Base-by-base conservation (phyloP, 768 basidiomycete genomes). In the Leccinum variicolor region DNA sequence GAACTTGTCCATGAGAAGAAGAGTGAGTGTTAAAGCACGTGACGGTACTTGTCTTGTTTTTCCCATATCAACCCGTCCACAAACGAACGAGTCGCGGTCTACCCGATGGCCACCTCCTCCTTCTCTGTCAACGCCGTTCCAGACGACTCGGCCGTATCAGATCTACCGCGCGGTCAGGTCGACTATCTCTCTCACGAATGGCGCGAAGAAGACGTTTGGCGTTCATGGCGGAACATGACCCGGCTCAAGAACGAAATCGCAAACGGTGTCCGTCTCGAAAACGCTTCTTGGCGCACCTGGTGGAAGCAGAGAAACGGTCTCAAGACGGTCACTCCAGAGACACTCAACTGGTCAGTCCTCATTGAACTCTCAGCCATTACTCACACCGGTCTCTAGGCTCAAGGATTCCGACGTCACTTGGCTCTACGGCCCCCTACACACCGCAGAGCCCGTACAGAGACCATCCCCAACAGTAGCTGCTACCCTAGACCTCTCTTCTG, bases 401-500 rank as follows among this genome's bases (percentile, higher is more conserved):
- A 99, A 99, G 74, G 96, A 99, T 74, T 94, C 92, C 6, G 96
- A 99, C 71, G 96, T 98, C 41, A 99, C 97, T 2, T 99, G 96
- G 96, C 84, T 99, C 1, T 98, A 99, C 67, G 96, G 96, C 0
- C 96, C 96, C 21, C 78, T 99, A 0, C 96, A 99, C 72, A 92
- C 94, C 1, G 93, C 92, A n/a, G 85, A 87, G 47, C 92, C 87
- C 4, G 84, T 86, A 0, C 81, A 80, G 36, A 68, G 67, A 52
- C 73, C 78, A 7, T 73, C 76, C 1, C 75, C 75, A 17, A 74
- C 73, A 36, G 68, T 66, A 1, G 66, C 74, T 10, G 72, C 76
- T 31, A 69, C 71, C 17, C 67, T 74, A 55, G 74, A 73, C 62
- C 70, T 78, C 21, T 65, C 79, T 28, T 72, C 64, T 1, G 28